Base-by-base conservation (phyloP, 1,284 basidiomycete species). In the Apiotrichum porosum region DNA sequence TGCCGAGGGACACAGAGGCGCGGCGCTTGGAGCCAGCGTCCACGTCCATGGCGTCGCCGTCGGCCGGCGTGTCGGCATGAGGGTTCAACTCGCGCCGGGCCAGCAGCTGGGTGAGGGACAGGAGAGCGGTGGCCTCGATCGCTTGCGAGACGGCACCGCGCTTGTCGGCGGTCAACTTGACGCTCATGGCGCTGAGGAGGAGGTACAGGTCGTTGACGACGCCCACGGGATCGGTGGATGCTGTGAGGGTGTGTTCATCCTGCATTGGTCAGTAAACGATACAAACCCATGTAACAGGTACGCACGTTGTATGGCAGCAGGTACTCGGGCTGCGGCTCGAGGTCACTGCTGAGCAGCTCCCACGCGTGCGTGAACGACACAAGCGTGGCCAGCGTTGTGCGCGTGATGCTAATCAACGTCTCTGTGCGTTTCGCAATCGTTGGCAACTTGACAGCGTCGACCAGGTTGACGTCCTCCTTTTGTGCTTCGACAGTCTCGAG, bases 321-420 rank as follows among this genome's bases (percentile, higher is more conserved):
- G 9, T 44, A 44, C 31, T 47, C 50, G 8, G 44, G 37, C 30
- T 42, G 40, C 12, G 54, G 51, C 83, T 86, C 88, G 42, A 85
- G 83, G 31, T 84, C 82, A 41, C 80, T 76, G 21, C 83, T 81
- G 41, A 95, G 75, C 6, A 87, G 80, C 4, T 72, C 74, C 60
- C 87, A 85, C 0, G 83, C 83, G 18, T 79, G 77, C 55, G 85
- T 87, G 58, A 87, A 79, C 19, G 78, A 79, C 38, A 86, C 79
- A 22, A 95, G 75, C 8, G 85, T 83, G 14, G 80, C 78, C 18
- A 89, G 65, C 40, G 88, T 77, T 28, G 82, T 83, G 51, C 83
- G 80, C 2, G 84, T 81, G 12, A 90, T 72, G 28, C 79, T 77
- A 63, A 88, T 81, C 49, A 92, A 65, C 46, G 80, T 78, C 58